These are phyloP conservation scores for Saururus chinensis DNA, from an alignment of 164 flowering plant genomes.

Conservation along the genomic window DNA sequence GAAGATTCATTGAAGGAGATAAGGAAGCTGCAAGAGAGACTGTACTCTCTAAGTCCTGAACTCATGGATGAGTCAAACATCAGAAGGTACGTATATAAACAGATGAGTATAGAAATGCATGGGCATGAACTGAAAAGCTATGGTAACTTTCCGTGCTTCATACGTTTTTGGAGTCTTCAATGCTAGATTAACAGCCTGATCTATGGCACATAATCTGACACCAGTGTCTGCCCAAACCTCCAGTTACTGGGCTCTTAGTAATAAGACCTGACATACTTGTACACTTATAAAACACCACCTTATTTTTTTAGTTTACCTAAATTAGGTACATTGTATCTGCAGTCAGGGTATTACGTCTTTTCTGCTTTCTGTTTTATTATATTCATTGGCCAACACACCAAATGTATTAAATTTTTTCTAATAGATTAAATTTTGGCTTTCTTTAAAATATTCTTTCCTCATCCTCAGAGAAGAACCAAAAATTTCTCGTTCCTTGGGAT, in stretches of 20 bases:
- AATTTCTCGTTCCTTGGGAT: background rate
- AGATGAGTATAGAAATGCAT: background rate
- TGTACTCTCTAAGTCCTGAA: constrained; percentile 44
- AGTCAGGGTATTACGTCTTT: background rate
- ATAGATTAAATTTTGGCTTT: too few species aligned
- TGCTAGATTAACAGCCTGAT: background rate
- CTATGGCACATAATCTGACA: too few species aligned
- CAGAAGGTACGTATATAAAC: constrained; percentile 1
- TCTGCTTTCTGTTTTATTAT: background rate
- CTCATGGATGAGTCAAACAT: constrained; percentile 16
- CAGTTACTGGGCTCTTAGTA: background rate
- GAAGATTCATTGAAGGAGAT: constrained; percentile 49
- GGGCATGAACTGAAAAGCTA: background rate
- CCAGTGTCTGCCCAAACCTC: background rate
- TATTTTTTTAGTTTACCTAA: background rate
- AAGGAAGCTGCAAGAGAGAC: constrained; percentile 42
- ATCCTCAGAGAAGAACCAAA: background rate
- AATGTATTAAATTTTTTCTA: too few species aligned
- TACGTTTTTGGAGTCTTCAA: too few species aligned
- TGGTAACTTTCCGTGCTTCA: background rate
- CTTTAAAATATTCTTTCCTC: too few species aligned
- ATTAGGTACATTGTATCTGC: background rate
- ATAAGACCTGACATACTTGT: background rate
- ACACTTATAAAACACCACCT: too few species aligned
- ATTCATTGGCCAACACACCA: background rate